Base-by-base conservation (phyloP, 331 rosid genomes). In the Stylosanthes scabra region DNA sequence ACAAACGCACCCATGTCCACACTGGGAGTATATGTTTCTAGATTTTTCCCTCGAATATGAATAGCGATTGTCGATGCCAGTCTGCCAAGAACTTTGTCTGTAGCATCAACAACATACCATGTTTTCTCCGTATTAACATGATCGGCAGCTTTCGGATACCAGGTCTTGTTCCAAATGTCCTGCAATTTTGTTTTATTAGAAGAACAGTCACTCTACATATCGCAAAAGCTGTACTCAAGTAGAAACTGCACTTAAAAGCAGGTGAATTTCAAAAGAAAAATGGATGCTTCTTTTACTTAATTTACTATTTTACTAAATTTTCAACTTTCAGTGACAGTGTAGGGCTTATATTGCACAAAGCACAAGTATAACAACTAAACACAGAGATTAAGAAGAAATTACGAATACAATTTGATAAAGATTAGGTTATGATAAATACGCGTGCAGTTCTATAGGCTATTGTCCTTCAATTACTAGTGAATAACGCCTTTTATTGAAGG, bases 1-100 rank as follows among this genome's bases (percentile, higher is more conserved):
- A 91, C 93, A 77, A 91, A 94, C 1, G 96, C 93, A 52, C 97
- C 97, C 99, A 94, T 91, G 88, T 91, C 97, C 52, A 94, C 99
- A 71, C 97, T 94, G 9, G 97, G 97, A 56, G 96, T 90, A 76
- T 78, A 91, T 57, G 97, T 91, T 4, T 80, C 84, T 49, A 88
- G 66, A 70, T 90, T 81, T 74, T 95, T 91, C 72, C 99, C 99
- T 8, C 97, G 82, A 77, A 91, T 91, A 72, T 87, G 72, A 80
- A 84, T 87, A 16, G 99, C 93, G 59, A 95, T 91, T 1, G 99
- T 91, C 8, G 97, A 95, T 60, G 99, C 97, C 50, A 95, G 73
- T 77, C 97, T 83, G 50, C 97, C 97, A 63, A 95, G 96, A 83
- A 95, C 83, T 80, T 88, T 87, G 71, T 91, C 97, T 2, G 91